Evolutionary conservation across 139 green algal genomes (phyloP), one percentile per base, ranked within the genome.

Genomic region (Chlorella sp.): DNA sequence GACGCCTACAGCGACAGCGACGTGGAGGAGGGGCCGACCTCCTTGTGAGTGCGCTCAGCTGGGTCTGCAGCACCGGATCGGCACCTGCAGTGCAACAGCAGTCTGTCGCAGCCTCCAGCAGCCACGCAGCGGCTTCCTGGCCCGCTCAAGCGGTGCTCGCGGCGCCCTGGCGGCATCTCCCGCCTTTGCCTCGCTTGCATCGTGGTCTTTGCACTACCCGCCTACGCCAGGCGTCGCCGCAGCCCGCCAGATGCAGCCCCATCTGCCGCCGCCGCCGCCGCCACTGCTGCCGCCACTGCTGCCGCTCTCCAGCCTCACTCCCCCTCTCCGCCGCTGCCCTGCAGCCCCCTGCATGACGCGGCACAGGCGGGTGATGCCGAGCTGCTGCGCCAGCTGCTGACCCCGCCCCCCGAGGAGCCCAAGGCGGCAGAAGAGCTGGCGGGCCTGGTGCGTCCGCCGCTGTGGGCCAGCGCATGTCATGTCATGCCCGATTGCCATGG

Each of bases 281-380:
- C 26, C 41, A 1, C 20, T 34, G 69, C 36, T 32, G 69, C 36
- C 69, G 1, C 28, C 44, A 36, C 21, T 12, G 23, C 18, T n/a
- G 38, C 60, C 57, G 34, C 51, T 39, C 25, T 26, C 25, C 30
- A 41, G 3, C 18, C 74, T 70, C 39, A 4, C 28, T 47, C 20
- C 17, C 68, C 56, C 26, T 78, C 60, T 63, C 51, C 13, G 51
- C 51, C 13, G 51, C 51, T 60, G 51, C 13, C 12, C 4, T 55
- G 82, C 90, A 97, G 94, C 74, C 79, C 83, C 0, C 57, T 97
- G 26, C 94, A 97, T 64, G 85, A 96, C 75, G 92, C 92, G 3
- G 92, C 88, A 0, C 92, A 95, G 79, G 51, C 78, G 26, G 94
- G 94, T 44, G 86, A 96, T 72, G 75, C 81, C 0, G 88, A 89